These are phyloP conservation scores for Populus trichocarpa DNA, from an alignment of 441 rosid genomes.

Conservation along the genomic window DNA sequence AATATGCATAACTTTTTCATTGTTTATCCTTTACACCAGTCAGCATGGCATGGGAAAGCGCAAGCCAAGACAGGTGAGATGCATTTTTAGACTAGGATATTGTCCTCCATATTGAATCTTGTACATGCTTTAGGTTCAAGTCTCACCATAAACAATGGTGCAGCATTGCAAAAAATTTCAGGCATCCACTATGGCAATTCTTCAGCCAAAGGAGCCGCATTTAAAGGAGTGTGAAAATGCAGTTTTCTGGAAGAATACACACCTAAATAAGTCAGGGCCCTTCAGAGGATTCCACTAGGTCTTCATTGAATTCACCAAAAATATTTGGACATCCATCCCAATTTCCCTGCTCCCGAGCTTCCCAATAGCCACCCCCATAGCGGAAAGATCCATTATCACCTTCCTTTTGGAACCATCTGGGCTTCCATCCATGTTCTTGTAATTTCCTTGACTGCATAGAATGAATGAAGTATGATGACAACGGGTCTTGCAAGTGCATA, in stretches of 20 bases:
- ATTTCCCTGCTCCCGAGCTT: conserved; percentile 55
- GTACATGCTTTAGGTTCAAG: too few relatives aligned
- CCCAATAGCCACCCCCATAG: conserved; percentile 90
- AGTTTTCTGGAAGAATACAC: not conserved
- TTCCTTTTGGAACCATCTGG: conserved; percentile 77
- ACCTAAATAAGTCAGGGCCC: conserved; percentile 33
- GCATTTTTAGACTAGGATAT: not conserved
- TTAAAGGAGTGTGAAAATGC: not conserved
- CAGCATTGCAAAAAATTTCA: not conserved
- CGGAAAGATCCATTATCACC: conserved; percentile 56
- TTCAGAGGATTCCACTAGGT: conserved; percentile 34
- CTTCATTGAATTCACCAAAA: conserved; percentile 67
- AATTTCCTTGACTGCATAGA: conserved; percentile 68
- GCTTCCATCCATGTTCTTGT: conserved; percentile 95
- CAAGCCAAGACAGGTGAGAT: not conserved
- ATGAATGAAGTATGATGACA: not conserved
- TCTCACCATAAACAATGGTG: not conserved
- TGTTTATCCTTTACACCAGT: not conserved
- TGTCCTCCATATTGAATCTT: not conserved
- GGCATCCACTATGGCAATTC: not conserved
- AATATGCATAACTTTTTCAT: not conserved
- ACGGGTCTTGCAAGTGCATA: not conserved
- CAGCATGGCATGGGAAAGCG: not conserved
- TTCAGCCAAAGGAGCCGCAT: not conserved
- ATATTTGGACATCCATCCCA: conserved; percentile 87